These are phyloP conservation scores for Zymoseptoria ardabiliae DNA, from an alignment of 2,329 filamentous ascomycete genomes.

Conservation along the genomic window DNA sequence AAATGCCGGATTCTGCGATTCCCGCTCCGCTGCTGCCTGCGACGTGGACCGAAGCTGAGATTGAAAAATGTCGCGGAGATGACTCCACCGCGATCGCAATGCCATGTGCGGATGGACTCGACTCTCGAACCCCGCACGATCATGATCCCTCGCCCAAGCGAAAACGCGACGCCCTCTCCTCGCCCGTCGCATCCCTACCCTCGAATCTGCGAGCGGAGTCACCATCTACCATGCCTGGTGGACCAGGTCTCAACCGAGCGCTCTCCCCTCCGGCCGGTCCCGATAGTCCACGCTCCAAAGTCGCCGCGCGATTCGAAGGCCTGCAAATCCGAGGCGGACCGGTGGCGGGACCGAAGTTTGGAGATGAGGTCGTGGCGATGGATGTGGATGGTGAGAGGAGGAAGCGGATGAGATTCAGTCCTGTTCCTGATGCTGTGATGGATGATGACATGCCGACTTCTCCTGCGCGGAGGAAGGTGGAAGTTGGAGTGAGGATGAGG, in stretches of 20 bases:
- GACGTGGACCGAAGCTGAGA: neutral
- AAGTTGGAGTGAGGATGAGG: too few species aligned
- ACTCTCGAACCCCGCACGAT: neutral
- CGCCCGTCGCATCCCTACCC: too few species aligned
- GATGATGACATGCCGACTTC: neutral
- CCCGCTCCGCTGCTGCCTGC: neutral
- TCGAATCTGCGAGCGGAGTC: neutral
- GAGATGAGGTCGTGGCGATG: neutral
- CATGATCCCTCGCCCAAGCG: conserved; percentile 16
- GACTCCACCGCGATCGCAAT: neutral
- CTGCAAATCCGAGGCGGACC: conserved; percentile 12
- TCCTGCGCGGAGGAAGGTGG: neutral
- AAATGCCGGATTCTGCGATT: neutral
- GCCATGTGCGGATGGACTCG: neutral
- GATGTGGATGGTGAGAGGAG: neutral
- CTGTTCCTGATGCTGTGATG: neutral
- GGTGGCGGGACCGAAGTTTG: neutral
- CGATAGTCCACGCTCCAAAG: conserved; percentile 25
- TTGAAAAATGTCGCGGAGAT: neutral
- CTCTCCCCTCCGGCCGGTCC: conserved; percentile 18
- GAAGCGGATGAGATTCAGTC: neutral
- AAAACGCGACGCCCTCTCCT: conserved; percentile 4
- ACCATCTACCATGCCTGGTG: neutral
- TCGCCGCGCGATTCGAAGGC: conserved; percentile 21
- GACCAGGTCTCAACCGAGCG: neutral